Conservation (phyloP, 2,329 filamentous ascomycete genomes). For the Cladosporium sp. region DNA sequence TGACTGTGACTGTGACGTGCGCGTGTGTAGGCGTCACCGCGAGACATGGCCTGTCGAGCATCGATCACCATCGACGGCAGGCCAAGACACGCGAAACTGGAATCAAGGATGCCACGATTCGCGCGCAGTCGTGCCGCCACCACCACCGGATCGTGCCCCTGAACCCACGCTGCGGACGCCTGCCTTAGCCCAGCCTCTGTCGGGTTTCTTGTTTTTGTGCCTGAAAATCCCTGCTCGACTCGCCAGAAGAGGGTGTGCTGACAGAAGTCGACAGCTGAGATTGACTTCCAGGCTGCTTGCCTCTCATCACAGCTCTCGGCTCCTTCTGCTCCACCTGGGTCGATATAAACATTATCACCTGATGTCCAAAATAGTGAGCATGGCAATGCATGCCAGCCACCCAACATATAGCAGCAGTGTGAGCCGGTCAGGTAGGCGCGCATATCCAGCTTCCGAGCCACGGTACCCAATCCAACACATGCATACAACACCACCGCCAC, state of each 20-base stretch:
- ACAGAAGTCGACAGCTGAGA: constrained; percentile 3
- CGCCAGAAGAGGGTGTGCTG: neutral
- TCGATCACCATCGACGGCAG: neutral
- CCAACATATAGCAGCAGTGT: neutral
- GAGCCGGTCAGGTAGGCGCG: neutral
- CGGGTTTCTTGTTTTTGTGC: constrained; percentile 11
- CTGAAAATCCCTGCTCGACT: constrained; percentile 6
- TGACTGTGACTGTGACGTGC: neutral
- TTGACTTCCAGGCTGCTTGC: too few species aligned
- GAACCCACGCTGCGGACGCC: constrained; percentile 4
- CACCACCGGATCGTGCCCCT: constrained; percentile 4
- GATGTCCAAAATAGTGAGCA: neutral
- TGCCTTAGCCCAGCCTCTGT: constrained; percentile 8
- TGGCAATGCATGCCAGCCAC: neutral
- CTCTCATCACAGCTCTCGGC: neutral
- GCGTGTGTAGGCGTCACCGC: neutral
- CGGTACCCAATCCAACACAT: neutral
- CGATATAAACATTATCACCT: neutral
- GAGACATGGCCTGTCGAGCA: neutral
- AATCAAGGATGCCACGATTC: neutral
- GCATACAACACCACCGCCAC: neutral
- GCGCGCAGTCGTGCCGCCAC: neutral
- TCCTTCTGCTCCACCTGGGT: neutral
- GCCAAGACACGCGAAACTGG: neutral
- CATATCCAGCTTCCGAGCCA: neutral